Base-by-base conservation (phyloP, 2,329 filamentous ascomycete species). In the Stemphylium lycopersici region DNA sequence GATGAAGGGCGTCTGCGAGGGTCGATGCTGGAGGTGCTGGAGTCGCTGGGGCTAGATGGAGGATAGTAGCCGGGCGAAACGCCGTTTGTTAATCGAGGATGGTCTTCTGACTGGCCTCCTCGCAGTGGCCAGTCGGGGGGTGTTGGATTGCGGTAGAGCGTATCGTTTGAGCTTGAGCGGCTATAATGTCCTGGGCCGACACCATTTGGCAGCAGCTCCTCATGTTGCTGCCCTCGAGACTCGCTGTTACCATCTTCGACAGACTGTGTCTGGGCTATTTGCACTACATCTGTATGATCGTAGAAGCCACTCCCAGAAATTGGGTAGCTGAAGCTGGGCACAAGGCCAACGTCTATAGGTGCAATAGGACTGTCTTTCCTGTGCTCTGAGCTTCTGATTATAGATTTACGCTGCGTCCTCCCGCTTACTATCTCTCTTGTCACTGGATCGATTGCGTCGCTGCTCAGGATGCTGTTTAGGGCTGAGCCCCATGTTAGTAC, bases 241-340 rank as follows among this genome's bases (percentile, higher is more conserved):
- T 10, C 6, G 26, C 26, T 2, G 6, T 11, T 29, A 11, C 31
- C 31, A 4, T 29, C 29, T n/a, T 37, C 29, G 2, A 8, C 11
- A 10, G 20, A 20, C 11, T 18, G 20, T 33, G 22, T 29, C 10
- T 6, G 39, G 29, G 20, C 13, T 13, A 26, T 4, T 20, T 44
- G 42, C 10, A 37, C 24, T 8, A 38, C 11, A 18, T 11, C 10
- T 15, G 43, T 6, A 12, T 45, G 57, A 36, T 62, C 56, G 40
- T 58, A 55, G 34, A 63, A 68, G 1, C 44, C 18, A 26, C 55
- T 62, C 4, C 49, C 43, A 15, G 34, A 26, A 15, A 66, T 47
- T 0, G 65, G 64, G 16, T 59, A 61, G 13, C 61, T 67, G 42
- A 70, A 70, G 39, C 68, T 69, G 4, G 67, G 65, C 10, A 69